Percentiles rank a stretch among this genome's conserved stretches.
Conservation (phyloP, 2,329 filamentous ascomycete species). For the Phyllosticta citriasiana region DNA sequence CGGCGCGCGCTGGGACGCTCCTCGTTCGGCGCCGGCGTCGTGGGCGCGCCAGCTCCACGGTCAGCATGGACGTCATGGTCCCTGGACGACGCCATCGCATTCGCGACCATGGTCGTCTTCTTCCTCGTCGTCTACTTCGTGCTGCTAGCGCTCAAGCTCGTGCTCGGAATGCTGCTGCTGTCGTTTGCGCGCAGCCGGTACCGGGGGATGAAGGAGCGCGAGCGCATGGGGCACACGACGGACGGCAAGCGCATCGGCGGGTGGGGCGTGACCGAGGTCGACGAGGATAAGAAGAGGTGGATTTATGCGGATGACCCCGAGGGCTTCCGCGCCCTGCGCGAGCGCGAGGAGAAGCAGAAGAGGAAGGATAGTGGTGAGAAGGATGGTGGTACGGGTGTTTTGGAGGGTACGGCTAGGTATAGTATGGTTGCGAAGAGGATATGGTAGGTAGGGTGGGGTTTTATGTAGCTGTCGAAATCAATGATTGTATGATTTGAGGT, state of each 20-base stretch:
- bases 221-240: constrained; percentile 48
- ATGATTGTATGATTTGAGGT: no score
- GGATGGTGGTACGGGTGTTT: constrained; percentile 39
- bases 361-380: constrained; percentile 42
- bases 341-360: constrained; percentile 52
- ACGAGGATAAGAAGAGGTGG: constrained; percentile 74
- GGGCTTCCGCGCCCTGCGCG: constrained; percentile 50
- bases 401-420: constrained; percentile 65
- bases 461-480: no score
- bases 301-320: constrained; percentile 81
- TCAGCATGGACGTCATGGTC: constrained; percentile 41
- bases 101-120: constrained; percentile 73
- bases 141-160: constrained; percentile 46
- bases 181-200: constrained; percentile 73
- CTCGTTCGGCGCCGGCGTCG: constrained; percentile 47
- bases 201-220: constrained; percentile 64
- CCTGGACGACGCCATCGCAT: constrained; percentile 64
- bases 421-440: constrained; percentile 96
- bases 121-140: constrained; percentile 54
- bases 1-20: constrained; percentile 67
- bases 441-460: constrained; percentile 75
- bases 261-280: constrained; percentile 77
- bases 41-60: constrained; percentile 21
- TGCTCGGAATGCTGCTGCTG: constrained; percentile 80
- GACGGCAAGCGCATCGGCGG: constrained; percentile 64